phyloP scores from a whole-genome alignment of 2,329 filamentous ascomycete species.

The Penicillium sp. region DNA sequence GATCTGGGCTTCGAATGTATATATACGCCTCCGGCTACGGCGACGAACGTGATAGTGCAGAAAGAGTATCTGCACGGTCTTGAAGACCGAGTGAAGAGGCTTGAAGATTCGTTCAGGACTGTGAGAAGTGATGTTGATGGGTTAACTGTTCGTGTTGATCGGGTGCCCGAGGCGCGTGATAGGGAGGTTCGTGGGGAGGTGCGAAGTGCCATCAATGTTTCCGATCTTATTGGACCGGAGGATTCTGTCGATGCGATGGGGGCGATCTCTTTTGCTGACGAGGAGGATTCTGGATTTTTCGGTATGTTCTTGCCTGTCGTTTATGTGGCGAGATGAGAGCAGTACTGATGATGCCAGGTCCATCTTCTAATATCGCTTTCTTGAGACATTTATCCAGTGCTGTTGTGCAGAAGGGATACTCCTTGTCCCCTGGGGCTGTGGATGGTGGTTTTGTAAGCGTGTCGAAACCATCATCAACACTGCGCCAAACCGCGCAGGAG shows the following conservation, averaged over 20 bases:
- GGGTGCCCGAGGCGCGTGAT: neutral
- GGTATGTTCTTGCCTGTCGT: conserved; percentile 21
- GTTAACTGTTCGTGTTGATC: conserved; percentile 2
- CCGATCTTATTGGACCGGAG: conserved; percentile 18
- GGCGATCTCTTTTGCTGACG: conserved; percentile 37
- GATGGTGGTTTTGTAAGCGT: conserved; percentile 23
- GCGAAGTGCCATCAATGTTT: neutral
- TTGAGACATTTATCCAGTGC: conserved; percentile 21
- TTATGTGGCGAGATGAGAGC: neutral
- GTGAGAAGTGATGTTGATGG: conserved; percentile 11
- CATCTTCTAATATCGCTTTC: conserved; percentile 30
- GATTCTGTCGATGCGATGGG: conserved; percentile 39
- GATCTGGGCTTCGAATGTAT: conserved; percentile 47
- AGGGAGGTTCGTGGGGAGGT: neutral
- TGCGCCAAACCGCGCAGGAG: neutral
- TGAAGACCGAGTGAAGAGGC: conserved; percentile 28
- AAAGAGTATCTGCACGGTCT: conserved; percentile 36
- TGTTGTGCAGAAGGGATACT: conserved; percentile 15
- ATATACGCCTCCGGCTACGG: conserved; percentile 40
- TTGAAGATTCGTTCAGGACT: conserved; percentile 26
- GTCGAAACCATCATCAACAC: conserved; percentile 14
- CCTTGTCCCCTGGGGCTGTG: neutral
- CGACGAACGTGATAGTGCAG: conserved; percentile 41
- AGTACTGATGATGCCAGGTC: conserved; percentile 6
- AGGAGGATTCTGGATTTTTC: conserved; percentile 39